A percentile compares a stretch with the other conserved stretches of the same genome.
Conservation (phyloP, 2,329 filamentous ascomycete species). For the Amphichorda felina region DNA sequence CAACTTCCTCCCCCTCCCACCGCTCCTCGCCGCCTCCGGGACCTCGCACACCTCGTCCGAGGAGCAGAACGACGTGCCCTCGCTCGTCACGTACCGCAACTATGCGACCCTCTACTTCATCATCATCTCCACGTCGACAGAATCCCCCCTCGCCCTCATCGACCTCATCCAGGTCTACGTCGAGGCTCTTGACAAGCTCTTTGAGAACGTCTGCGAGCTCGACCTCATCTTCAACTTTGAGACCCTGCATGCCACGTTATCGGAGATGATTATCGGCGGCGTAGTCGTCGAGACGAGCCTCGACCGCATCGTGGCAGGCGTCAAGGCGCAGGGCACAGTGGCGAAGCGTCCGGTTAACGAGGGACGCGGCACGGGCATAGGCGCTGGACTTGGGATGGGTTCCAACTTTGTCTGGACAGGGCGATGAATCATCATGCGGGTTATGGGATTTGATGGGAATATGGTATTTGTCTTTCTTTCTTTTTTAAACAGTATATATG, state of each 20-base stretch:
- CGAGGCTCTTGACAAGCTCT: conserved; percentile 84
- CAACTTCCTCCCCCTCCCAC: conserved; percentile 83
- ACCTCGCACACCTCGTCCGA: conserved; percentile 53
- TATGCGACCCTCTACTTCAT: conserved; percentile 99
- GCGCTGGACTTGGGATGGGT: conserved; percentile 41
- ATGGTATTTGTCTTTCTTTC: not conserved
- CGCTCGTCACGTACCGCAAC: conserved; percentile 93
- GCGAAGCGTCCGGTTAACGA: conserved; percentile 73
- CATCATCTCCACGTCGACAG: conserved; percentile 89
- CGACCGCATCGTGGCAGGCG: conserved; percentile 78
- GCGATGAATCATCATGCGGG: too few relatives aligned
- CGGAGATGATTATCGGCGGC: conserved; percentile 91
- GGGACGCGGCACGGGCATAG: conserved; percentile 32
- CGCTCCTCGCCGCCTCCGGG: conserved; percentile 50
- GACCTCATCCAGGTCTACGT: conserved; percentile 98
- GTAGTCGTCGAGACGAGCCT: conserved; percentile 89
- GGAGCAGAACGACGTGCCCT: conserved; percentile 77
- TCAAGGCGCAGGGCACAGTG: conserved; percentile 64
- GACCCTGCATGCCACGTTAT: conserved; percentile 80
- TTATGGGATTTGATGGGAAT: not conserved
- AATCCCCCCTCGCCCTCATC: conserved; percentile 88
- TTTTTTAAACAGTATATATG: conserved; percentile 2
- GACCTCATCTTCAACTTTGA: conserved; percentile 99
- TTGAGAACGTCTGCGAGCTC: conserved; percentile 97
- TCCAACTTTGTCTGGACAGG: conserved; percentile 45